Evolutionary conservation across 2,329 filamentous ascomycete species (phyloP), one percentile per base, ranked within the genome.

Genomic region (Fusarium euwallaceae): DNA sequence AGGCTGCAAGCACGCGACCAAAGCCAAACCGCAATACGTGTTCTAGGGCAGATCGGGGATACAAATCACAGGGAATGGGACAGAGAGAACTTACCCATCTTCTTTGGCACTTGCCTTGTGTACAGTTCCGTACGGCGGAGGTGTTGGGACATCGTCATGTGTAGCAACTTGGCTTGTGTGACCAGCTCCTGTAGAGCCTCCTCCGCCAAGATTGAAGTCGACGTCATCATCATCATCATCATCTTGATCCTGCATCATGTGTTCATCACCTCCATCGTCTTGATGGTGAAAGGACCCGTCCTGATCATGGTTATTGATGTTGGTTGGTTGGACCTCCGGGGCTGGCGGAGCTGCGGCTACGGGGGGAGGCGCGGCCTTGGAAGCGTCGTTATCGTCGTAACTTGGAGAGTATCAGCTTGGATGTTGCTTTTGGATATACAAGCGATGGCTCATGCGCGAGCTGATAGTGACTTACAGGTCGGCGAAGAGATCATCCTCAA

Each of bases 401-500:
- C 92, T 93, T 73, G 64, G 22, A 27, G 24, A 64, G 48, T 37
- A 48, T 76, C 37, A 76, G 74, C 10, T 51, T 14, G 4, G 7
- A 43, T 24, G n/a, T 22, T 32, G 32, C 32, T 27, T 7, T 4
- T 14, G 6, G 27, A 22, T 58, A 39, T 39, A 36, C 32, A 17
- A 48, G 27, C 16, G 16, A 7, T 20, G 22, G 53, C 16, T 34
- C 17, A 29, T n/a, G 22, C 14, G 27, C 7, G 27, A 37, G n/a
- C 9, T 39, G 11, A 24, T 51, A 11, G 45, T 51, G 37, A 77
- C 94, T 86, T 87, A 98, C 95, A 98, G 90, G 86, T 98, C 95
- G 79, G 95, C 95, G 84, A 98, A 98, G 84, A 98, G 93, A 88
- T 98, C 95, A 81, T 98, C 95, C 78, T 98, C 95, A 77, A 95